A percentile compares a stretch with the other conserved stretches of the same genome.
Evolutionary conservation across 768 basidiomycete species (phyloP).

Genomic region (Mycena maculata): DNA sequence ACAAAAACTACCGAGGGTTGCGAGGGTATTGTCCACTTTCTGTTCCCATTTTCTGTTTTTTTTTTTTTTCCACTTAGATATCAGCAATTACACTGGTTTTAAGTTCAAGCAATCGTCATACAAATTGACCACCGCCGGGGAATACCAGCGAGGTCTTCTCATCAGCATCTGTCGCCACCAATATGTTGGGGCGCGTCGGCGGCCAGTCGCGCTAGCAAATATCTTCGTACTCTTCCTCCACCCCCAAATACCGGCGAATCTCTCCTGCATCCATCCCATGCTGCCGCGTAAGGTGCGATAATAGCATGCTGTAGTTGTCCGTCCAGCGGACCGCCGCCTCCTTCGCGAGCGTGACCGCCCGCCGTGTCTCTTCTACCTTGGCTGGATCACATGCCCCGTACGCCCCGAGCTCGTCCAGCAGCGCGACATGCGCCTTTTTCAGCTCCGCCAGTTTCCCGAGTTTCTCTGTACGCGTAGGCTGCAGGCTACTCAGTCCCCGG

Average conservation of each 20-base stretch:
- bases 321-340: constrained; percentile 92
- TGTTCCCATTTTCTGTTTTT: too few relatives aligned
- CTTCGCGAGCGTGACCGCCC: constrained; percentile 79
- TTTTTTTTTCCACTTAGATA: too few relatives aligned
- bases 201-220: constrained; percentile 52
- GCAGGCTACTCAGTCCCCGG: constrained; percentile 1
- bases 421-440: constrained; percentile 58
- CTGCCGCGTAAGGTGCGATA: constrained; percentile 75
- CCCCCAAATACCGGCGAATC: constrained; percentile 71
- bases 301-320: constrained; percentile 77
- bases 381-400: constrained; percentile 90
- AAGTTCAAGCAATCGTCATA: too few relatives aligned
- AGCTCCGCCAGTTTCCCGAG: constrained; percentile 62
- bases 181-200: too few relatives aligned
- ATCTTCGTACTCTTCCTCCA: constrained; percentile 84
- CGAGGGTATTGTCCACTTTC: too few relatives aligned
- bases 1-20: too few relatives aligned
- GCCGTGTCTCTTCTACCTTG: constrained; percentile 80
- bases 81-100: too few relatives aligned
- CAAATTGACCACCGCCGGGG: too few relatives aligned
- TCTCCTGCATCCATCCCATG: constrained; percentile 68
- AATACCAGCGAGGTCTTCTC: not conserved
- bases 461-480: constrained; percentile 69
- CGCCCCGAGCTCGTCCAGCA: constrained; percentile 77
- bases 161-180: not conserved